Evolutionary conservation across 1,139 yeast species (phyloP).

Genomic region (Yamadazyma triangularis): DNA sequence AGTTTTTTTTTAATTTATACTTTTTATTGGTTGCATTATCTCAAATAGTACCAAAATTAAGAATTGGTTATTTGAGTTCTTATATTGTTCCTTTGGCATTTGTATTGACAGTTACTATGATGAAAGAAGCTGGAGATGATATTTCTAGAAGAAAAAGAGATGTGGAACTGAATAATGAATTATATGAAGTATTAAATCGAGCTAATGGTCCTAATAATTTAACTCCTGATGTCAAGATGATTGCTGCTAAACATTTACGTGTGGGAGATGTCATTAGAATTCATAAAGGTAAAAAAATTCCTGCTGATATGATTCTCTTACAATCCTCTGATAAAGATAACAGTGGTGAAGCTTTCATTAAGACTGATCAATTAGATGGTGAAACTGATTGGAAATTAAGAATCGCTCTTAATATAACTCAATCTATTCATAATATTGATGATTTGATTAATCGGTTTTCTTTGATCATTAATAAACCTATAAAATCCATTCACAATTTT

Average conservation of each 20-base stretch:
- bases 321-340: slow-evolving; percentile 69
- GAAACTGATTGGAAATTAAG: slow-evolving; percentile 98
- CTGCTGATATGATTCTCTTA: slow-evolving; percentile 85
- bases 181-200: slow-evolving; percentile 63
- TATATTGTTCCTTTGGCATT: slow-evolving; percentile 92
- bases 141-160: slow-evolving; percentile 87
- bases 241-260: slow-evolving; percentile 61
- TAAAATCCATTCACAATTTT: slow-evolving; percentile 77
- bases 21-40: slow-evolving; percentile 90
- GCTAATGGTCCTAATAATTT: slow-evolving; percentile 12
- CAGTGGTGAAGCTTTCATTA: slow-evolving; percentile 85
- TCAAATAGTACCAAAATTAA: slow-evolving; percentile 83
- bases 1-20: slow-evolving; percentile 90
- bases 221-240: slow-evolving; percentile 28
- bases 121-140: slow-evolving; percentile 94
- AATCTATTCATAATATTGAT: slow-evolving; percentile 41
- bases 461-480: slow-evolving; percentile 71
- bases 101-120: slow-evolving; percentile 88
- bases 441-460: slow-evolving; percentile 37
- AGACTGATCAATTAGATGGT: slow-evolving; percentile 97
- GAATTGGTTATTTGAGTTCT: slow-evolving; percentile 91
- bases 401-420: slow-evolving; percentile 72
- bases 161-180: slow-evolving; percentile 79
- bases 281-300: slow-evolving; percentile 80
- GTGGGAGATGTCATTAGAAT: slow-evolving; percentile 87